A percentile compares a stretch with the other conserved stretches of the same genome.
Conservation (phyloP, 495 filamentous ascomycete genomes). For the Talaromyces borbonicus region DNA sequence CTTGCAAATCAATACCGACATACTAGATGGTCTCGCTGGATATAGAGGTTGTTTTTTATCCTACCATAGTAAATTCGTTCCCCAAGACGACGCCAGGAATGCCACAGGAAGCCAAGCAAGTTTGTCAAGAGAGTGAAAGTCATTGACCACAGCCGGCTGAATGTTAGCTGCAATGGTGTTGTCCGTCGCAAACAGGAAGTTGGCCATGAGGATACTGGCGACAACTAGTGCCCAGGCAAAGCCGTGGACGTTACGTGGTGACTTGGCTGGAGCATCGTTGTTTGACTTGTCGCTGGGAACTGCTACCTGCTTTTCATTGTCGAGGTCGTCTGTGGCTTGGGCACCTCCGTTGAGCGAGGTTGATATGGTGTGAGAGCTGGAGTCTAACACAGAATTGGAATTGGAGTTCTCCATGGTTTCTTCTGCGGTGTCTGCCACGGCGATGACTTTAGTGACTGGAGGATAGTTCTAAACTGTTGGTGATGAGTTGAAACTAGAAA, state of each 20-base stretch:
- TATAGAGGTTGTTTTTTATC: conserved; percentile 27
- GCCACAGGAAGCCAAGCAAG: conserved; percentile 43
- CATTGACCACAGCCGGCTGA: conserved; percentile 36
- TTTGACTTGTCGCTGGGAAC: not conserved
- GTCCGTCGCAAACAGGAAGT: conserved; percentile 45
- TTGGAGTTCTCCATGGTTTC: not conserved
- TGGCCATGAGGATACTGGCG: conserved; percentile 9
- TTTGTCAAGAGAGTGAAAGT: conserved; percentile 37
- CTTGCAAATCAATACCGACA: conserved; percentile 8
- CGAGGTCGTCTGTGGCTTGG: not conserved
- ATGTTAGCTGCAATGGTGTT: conserved; percentile 50
- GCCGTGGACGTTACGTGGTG: not conserved
- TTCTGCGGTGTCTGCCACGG: not conserved
- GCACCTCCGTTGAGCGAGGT: not conserved
- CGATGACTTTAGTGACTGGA: too few species aligned
- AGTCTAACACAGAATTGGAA: not conserved
- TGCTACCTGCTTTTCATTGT: not conserved
- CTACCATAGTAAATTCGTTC: not conserved
- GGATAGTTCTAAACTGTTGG: not conserved
- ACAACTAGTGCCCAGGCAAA: conserved; percentile 6
- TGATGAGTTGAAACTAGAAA: not conserved
- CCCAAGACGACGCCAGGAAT: conserved; percentile 15
- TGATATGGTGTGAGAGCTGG: not conserved
- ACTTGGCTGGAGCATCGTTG: too few species aligned
- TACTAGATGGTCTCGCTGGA: conserved; percentile 26